These are phyloP conservation scores for Skeletonema menzelii DNA, from an alignment of 108 stramenopile species.

Conservation along the genomic window DNA sequence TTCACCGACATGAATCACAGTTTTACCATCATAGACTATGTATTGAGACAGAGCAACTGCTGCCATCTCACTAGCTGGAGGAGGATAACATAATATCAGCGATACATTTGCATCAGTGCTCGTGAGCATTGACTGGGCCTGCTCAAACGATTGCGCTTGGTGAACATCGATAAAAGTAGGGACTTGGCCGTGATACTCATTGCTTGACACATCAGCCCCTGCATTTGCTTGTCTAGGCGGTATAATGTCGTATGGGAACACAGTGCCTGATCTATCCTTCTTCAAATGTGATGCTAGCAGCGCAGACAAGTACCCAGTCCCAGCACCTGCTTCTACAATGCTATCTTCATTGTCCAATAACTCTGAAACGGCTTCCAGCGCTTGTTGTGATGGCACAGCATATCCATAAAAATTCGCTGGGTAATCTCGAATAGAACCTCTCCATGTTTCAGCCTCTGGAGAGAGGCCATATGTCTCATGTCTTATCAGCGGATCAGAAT, in stretches of 20 bases:
- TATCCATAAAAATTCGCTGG: constrained; percentile 45
- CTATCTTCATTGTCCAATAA: not conserved
- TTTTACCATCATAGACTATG: constrained; percentile 18
- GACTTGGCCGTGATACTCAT: constrained; percentile 39
- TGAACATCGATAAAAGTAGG: constrained; percentile 27
- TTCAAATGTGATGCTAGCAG: constrained; percentile 10
- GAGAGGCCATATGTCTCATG: constrained; percentile 33
- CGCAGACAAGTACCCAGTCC: constrained; percentile 45
- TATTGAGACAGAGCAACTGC: constrained; percentile 11
- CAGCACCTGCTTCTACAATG: constrained; percentile 40
- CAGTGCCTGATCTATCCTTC: not conserved
- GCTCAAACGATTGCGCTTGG: constrained; percentile 12
- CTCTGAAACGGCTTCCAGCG: constrained; percentile 12
- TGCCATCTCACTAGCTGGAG: constrained; percentile 43
- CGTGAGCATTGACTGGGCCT: constrained; percentile 6
- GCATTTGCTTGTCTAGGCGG: constrained; percentile 21
- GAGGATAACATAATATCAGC: constrained; percentile 43
- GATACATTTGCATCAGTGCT: constrained; percentile 1
- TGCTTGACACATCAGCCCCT: not conserved
- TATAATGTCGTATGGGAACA: constrained; percentile 31
- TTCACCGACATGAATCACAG: constrained; percentile 41
- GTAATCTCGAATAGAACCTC: constrained; percentile 47
- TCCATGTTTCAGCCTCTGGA: constrained; percentile 17
- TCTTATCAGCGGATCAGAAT: constrained; percentile 6
- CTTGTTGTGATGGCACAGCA: constrained; percentile 27